Base-by-base conservation (phyloP, 805 yeast species). In the Kurtzmaniella fragi region DNA sequence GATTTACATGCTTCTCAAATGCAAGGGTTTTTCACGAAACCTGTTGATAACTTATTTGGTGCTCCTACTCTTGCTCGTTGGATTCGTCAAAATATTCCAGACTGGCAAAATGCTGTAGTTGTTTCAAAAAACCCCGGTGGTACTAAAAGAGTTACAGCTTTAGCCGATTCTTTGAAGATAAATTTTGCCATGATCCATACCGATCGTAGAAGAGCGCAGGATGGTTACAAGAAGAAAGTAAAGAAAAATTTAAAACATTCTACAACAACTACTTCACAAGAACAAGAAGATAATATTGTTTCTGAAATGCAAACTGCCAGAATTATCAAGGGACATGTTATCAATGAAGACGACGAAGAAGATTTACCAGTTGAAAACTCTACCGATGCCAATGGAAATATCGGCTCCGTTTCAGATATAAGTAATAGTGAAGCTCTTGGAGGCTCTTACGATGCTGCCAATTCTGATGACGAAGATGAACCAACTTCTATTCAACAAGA, bases 81-180 rank as follows among this genome's bases (percentile, higher is more conserved):
- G 99, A 91, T 93, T 53, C 80, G 84, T 52, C 93, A 84, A 60
- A 84, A 93, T 54, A 83, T 93, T 35, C 80, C 82, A 28, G 88
- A 91, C 56, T 88, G 86, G 71, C 72, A 78, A 51, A 81, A 82
- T 44, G 91, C 96, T 2, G 99, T 95, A 17, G 95, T 93, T 39
- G 99, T 93, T 10, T 89, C 97, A n/a, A 93, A 93, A 61, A 93
- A 93, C 64, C 98, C 99, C 15, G 99, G 99, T 46, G 99, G 99
- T 41, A 90, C 99, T 15, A 93, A 93, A 61, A 78, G 99, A 49
- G 99, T 93, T 39, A 93, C 99, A 14, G 90, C 97, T 1, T 72
- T 93, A 52, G 99, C 99, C n/a, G 99, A 95, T 66, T 80, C 95
- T 29, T 73, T 93, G 52, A 91, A 91, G 65, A 86, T 93, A 50